phyloP scores from a whole-genome alignment of 805 yeast genomes.

The Candida jianshihensis region DNA sequence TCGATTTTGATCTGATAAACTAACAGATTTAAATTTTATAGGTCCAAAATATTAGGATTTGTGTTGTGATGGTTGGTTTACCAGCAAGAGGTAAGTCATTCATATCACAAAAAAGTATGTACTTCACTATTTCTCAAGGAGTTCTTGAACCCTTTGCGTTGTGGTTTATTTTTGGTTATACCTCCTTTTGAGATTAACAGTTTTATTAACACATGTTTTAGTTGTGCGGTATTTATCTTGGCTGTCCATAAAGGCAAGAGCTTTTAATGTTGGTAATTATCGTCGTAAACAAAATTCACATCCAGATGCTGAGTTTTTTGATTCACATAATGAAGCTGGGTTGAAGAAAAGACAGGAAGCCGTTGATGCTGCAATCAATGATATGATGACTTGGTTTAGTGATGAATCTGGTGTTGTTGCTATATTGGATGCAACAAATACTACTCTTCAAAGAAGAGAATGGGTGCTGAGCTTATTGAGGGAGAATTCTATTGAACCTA shows the following conservation, averaged over 20 bases:
- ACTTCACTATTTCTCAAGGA: neutral
- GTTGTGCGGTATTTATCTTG: constrained; percentile 86
- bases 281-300: constrained; percentile 59
- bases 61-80: constrained; percentile 84
- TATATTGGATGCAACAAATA: constrained; percentile 88
- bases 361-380: constrained; percentile 61
- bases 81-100: constrained; percentile 93
- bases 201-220: constrained; percentile 6
- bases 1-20: too few relatives aligned
- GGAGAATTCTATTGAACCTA: constrained; percentile 69
- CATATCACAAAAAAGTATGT: constrained; percentile 74
- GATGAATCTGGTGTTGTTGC: constrained; percentile 84
- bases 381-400: constrained; percentile 82
- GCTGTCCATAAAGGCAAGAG: constrained; percentile 80
- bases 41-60: constrained; percentile 67
- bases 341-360: constrained; percentile 59
- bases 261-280: constrained; percentile 85
- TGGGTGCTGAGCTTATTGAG: constrained; percentile 56
- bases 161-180: neutral
- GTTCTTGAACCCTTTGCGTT: too few relatives aligned
- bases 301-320: constrained; percentile 75
- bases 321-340: constrained; percentile 59
- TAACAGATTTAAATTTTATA: constrained; percentile 7
- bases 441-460: constrained; percentile 65
- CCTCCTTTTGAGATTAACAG: neutral